phyloP scores from a whole-genome alignment of 1,284 basidiomycete species.

The Cystobasidium sp. region DNA sequence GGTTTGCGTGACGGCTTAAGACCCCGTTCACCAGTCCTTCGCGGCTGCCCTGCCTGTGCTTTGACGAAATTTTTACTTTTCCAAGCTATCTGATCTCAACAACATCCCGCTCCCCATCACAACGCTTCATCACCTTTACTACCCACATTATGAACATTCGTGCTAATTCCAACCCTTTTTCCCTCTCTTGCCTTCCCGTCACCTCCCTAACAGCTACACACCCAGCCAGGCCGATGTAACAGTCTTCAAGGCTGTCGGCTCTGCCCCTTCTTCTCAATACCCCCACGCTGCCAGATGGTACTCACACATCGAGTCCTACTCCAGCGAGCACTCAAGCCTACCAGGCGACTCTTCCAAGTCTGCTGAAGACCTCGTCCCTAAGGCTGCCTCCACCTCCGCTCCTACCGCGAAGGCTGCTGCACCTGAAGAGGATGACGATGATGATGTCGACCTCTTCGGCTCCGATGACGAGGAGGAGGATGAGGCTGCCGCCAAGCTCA shows the following conservation, averaged over 20 bases:
- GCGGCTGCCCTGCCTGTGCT: conserved; percentile 63
- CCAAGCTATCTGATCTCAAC: conserved; percentile 79
- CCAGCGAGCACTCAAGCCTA: conserved; percentile 74
- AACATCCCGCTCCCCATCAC: conserved; percentile 8
- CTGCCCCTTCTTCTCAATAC: conserved; percentile 69
- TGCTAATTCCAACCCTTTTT: conserved; percentile 6
- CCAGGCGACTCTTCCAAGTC: conserved; percentile 81
- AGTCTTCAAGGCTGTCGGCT: conserved; percentile 80
- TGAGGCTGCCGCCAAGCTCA: conserved; percentile 89
- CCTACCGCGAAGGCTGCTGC: conserved; percentile 60
- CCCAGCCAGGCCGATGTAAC: conserved; percentile 96
- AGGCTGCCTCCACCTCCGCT: conserved; percentile 57
- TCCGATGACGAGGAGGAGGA: conserved; percentile 87
- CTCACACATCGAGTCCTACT: conserved; percentile 87
- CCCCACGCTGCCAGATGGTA: conserved; percentile 92
- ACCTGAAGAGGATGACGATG: conserved; percentile 78
- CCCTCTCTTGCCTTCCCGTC: conserved; percentile 45
- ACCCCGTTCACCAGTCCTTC: conserved; percentile 66
- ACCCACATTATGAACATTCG: neutral
- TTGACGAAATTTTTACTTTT: conserved; percentile 72
- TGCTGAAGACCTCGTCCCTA: conserved; percentile 60
- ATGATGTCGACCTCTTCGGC: conserved; percentile 90
- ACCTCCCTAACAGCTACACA: conserved; percentile 69
- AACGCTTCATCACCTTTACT: neutral
- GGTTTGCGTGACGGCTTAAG: conserved; percentile 71